phyloP scores from a whole-genome alignment of 129 eudicot genomes.

The Escallonia herrerae region DNA sequence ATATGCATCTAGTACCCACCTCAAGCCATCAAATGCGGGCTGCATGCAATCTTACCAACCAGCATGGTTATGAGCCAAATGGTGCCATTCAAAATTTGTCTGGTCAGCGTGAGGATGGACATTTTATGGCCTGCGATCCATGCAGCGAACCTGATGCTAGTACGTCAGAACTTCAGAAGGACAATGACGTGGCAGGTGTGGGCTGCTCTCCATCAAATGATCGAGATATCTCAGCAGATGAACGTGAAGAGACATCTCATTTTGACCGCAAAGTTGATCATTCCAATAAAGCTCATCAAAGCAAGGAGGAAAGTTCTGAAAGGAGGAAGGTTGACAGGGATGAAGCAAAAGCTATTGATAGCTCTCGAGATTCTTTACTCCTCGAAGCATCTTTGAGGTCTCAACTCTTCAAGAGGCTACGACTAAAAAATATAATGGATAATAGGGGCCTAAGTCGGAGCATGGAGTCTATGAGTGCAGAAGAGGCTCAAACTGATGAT shows the following conservation, averaged over 20 bases:
- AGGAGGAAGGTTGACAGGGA: slow-evolving; percentile 20
- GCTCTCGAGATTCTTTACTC: slow-evolving; percentile 56
- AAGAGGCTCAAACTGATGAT: slow-evolving; percentile 16
- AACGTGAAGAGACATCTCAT: slow-evolving; percentile 38
- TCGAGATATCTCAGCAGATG: slow-evolving; percentile 34
- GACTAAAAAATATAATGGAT: slow-evolving; percentile 20
- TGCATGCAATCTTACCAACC: slow-evolving; percentile 20
- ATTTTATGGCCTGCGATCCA: slow-evolving; percentile 27
- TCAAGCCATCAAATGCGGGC: slow-evolving; percentile 23
- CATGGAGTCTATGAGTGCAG: slow-evolving; percentile 22
- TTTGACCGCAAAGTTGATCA: slow-evolving; percentile 21
- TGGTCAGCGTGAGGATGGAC: slow-evolving; percentile 17
- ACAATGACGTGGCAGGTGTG: slow-evolving; percentile 20
- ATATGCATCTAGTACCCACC: slow-evolving; percentile 20
- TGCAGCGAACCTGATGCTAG: slow-evolving; percentile 53
- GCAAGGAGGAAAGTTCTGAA: slow-evolving; percentile 26
- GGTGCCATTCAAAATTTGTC: slow-evolving; percentile 15
- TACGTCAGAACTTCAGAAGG: slow-evolving; percentile 42
- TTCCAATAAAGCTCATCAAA: slow-evolving; percentile 20
- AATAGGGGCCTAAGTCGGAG: slow-evolving; percentile 23
- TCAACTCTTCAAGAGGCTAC: slow-evolving; percentile 61
- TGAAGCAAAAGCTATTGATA: slow-evolving; percentile 20
- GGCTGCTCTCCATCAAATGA: slow-evolving; percentile 29
- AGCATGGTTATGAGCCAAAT: slow-evolving; percentile 14
- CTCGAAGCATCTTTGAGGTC: slow-evolving; percentile 81